Percentiles rank a stretch among this genome's conserved stretches.
Evolutionary conservation across 257 asterid genomes (phyloP).

Genomic region (Cinchona pubescens): DNA sequence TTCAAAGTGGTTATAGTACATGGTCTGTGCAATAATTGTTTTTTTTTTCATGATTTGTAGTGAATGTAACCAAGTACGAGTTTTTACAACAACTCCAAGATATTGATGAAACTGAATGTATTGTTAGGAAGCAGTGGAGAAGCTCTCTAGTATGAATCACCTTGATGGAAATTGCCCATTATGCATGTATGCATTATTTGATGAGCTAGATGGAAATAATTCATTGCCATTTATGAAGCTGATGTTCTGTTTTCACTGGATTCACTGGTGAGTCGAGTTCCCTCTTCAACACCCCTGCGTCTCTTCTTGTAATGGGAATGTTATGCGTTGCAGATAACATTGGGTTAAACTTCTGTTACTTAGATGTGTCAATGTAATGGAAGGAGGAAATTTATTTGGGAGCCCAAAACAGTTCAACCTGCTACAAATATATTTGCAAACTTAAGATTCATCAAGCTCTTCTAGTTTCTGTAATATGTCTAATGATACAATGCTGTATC

Average conservation of each 20-base stretch:
- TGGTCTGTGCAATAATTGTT: not conserved
- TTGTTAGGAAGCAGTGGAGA: slow-evolving; percentile 88
- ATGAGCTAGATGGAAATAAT: slow-evolving; percentile 48
- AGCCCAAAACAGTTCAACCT: not conserved
- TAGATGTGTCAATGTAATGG: slow-evolving; percentile 1
- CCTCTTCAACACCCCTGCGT: not conserved
- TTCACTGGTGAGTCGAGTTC: slow-evolving; percentile 64
- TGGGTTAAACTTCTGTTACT: slow-evolving; percentile 10
- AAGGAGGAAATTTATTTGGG: not conserved
- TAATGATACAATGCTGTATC: not conserved
- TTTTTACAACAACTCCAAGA: not conserved
- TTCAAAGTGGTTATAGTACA: not conserved
- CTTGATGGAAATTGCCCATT: slow-evolving; percentile 93
- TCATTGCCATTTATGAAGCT: slow-evolving; percentile 79
- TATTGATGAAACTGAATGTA: slow-evolving; percentile 11
- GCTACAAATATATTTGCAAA: not conserved
- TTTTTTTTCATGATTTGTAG: not conserved
- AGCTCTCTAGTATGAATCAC: slow-evolving; percentile 85
- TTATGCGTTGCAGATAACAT: not conserved
- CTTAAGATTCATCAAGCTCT: not conserved
- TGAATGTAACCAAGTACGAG: not conserved
- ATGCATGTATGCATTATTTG: slow-evolving; percentile 76
- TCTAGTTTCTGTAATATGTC: not conserved
- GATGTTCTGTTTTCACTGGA: slow-evolving; percentile 98
- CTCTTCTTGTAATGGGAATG: slow-evolving; percentile 8